phyloP scores from a whole-genome alignment of 176 grass and related monocot species.

The Triticum monococcum region DNA sequence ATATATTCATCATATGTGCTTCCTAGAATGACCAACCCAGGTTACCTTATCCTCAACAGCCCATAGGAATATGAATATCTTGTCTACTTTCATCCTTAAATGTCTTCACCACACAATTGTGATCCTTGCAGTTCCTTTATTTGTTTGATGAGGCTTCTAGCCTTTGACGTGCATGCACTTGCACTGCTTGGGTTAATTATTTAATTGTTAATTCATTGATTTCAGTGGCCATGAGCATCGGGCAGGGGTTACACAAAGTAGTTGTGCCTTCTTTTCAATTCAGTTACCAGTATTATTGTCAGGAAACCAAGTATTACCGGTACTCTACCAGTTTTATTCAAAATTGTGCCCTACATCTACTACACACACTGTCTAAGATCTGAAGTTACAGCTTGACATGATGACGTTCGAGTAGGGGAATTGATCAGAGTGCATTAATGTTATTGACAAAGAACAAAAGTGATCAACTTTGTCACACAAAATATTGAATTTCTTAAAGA shows the following conservation, averaged over 20 bases:
- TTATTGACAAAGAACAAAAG: background rate
- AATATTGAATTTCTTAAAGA: background rate
- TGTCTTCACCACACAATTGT: background rate
- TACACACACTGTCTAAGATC: constrained; percentile 9
- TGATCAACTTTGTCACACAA: constrained; percentile 12
- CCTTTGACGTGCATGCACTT: background rate
- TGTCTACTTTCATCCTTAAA: background rate
- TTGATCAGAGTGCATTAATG: background rate
- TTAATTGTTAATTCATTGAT: background rate
- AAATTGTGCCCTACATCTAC: background rate
- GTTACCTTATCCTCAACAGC: constrained; percentile 11
- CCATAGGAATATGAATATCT: constrained; percentile 16
- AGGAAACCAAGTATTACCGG: background rate
- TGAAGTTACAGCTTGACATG: constrained; percentile 4
- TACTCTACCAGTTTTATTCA: background rate
- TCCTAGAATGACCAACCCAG: background rate
- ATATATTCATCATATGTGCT: background rate
- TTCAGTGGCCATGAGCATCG: background rate
- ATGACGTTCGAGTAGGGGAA: background rate
- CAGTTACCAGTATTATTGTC: background rate
- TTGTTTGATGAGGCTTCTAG: background rate
- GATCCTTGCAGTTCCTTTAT: background rate
- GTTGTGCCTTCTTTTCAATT: background rate
- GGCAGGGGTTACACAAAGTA: background rate
- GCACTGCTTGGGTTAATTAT: background rate